Base-by-base conservation (phyloP, 345 rosid genomes). In the Euphorbia tirucalli region DNA sequence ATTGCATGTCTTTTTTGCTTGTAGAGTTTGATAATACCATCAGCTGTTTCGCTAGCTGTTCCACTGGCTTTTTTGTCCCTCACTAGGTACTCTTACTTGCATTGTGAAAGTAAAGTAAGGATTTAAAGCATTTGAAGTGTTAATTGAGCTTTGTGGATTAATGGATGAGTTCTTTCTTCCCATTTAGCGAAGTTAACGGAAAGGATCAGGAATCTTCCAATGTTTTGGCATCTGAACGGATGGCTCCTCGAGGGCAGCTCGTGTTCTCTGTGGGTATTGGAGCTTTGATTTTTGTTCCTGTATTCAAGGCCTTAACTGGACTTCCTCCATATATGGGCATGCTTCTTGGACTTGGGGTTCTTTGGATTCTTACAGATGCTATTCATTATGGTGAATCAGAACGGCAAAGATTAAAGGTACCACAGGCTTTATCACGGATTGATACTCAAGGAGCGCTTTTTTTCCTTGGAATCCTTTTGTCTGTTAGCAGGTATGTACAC, bases 261-360 rank as follows among this genome's bases (percentile, higher is more conserved):
- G 98, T 93, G 59, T 88, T 93, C 69, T 68, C 87, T 48, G 93
- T 90, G 71, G 98, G 96, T 64, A 41, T 93, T 44, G 98, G 98
- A 43, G 98, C 98, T 68, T 78, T 93, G 75, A 68, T 91, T 41
- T 93, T 90, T 84, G 97, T 93, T 81, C 97, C 98, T 5, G 87
- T 93, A 64, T 93, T 93, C 78, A 93, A 90, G 83, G 86, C 97
- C 79, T 75, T 93, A 50, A 93, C 98, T 32, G 97, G 98, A 74
- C 80, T 93, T 81, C 98, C 98, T 85, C 98, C 98, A 58, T 91
- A 75, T 85, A 88, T 93, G 94, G 98, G 98, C 25, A 88, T 93
- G 78, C 85, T 93, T 74, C 84, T 93, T 24, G 97, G 98, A 56
- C 98, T 93, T 31, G 98, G 98, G 82, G 97, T 91, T 73, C 96